Evolutionary conservation across 2,329 filamentous ascomycete genomes (phyloP), one percentile per base, ranked within the genome.

Genomic region (Fusarium guadeloupense): DNA sequence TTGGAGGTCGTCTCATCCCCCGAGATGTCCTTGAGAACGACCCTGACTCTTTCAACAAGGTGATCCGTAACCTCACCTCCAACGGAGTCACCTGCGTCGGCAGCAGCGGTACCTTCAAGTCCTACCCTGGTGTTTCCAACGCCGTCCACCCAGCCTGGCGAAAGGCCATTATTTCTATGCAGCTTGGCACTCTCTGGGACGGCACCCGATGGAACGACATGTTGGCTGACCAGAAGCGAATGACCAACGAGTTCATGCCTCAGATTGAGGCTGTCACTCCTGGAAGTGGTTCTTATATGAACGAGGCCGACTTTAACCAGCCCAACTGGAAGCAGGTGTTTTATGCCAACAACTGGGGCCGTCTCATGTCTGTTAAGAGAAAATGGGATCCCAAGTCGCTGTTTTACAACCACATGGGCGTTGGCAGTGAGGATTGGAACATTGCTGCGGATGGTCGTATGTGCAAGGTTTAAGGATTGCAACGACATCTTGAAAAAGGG

Each of bases 371-470:
- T 1, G 74, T 86, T 16, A 87, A 87, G 77, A 67, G 74, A 17
- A 80, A 77, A 66, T 85, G 80, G 62, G 85, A 85, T 66, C 74
- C 79, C 4, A 51, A 73, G 4, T 66, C 70, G 9, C 52, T 86
- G 8, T 82, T 83, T 17, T 83, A 83, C 47, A 80, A 77, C 13
- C 69, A 67, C 9, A 78, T 75, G 12, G 79, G 75, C 9, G 83
- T 86, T 5, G 83, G 82, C 0, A 83, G 80, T 45, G 83, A 85
- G 45, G 69, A 66, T 10, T 85, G 82, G 82, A 50, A 13, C 2
- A 48, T 69, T 13, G 35, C 37, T 1, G 40, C 30, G 0, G 23
- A 57, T 39, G 67, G 67, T 2, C 47, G 65, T 3, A 69, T 69
- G 67, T 69, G 68, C 30, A 19, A 16, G 14, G 23, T 46, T 64